These are phyloP conservation scores for Tricholoma flavovirens DNA, from an alignment of 768 basidiomycete species.

Conservation along the genomic window DNA sequence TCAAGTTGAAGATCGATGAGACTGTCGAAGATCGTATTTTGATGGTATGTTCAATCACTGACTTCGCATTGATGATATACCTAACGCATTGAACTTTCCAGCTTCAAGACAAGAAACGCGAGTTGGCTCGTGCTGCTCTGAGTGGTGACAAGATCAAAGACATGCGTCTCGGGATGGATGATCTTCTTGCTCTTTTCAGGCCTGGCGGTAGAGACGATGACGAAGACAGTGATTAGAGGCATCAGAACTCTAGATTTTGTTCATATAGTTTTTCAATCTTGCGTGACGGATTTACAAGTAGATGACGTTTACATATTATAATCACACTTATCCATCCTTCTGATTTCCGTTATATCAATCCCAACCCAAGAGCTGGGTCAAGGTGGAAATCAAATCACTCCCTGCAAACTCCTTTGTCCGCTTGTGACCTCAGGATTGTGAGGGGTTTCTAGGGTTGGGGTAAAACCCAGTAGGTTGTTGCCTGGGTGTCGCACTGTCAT, in stretches of 20 bases:
- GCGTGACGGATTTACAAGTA: background rate
- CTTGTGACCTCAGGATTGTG: too few relatives aligned
- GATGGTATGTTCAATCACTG: constrained; percentile 33
- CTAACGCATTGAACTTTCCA: constrained; percentile 19
- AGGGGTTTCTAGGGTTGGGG: too few relatives aligned
- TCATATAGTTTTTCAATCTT: background rate
- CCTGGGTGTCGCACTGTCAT: too few relatives aligned
- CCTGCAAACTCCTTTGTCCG: too few relatives aligned
- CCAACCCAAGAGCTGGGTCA: too few relatives aligned
- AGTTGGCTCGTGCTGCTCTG: constrained; percentile 75
- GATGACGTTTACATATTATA: too few relatives aligned
- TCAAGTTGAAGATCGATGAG: constrained; percentile 79
- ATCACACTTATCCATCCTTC: background rate
- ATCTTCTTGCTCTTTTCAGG: constrained; percentile 77
- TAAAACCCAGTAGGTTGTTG: too few relatives aligned
- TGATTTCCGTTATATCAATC: too few relatives aligned
- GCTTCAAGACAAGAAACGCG: constrained; percentile 92
- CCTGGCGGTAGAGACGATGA: constrained; percentile 54
- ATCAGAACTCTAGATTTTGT: background rate
- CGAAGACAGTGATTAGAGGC: constrained; percentile 28
- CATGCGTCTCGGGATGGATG: constrained; percentile 77
- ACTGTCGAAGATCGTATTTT: constrained; percentile 89
- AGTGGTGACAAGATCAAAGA: constrained; percentile 87
- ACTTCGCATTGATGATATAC: background rate
- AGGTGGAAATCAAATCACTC: too few relatives aligned